Evolutionary conservation across 2,329 filamentous ascomycete genomes (phyloP).

Genomic region (Cercospora canescens): DNA sequence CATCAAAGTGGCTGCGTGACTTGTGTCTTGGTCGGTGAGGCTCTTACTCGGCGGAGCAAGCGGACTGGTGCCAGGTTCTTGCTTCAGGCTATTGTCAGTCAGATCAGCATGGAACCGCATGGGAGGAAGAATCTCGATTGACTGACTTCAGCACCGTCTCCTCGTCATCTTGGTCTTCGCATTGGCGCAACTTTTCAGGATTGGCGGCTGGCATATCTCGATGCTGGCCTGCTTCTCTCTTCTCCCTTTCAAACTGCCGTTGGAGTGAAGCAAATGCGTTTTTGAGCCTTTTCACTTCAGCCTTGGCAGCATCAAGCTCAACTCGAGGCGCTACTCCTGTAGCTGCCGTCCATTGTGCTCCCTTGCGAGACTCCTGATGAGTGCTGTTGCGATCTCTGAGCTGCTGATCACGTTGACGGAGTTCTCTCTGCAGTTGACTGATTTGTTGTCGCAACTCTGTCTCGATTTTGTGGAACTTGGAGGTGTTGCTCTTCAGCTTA

Average conservation of each 20-base stretch:
- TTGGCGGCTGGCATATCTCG: slow-evolving; percentile 9
- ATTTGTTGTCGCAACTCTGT: slow-evolving; percentile 14
- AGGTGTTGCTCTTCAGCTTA: slow-evolving; percentile 11
- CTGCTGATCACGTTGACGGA: slow-evolving; percentile 6
- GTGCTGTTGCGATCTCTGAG: neutral
- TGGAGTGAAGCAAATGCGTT: slow-evolving; percentile 13
- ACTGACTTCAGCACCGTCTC: slow-evolving; percentile 12
- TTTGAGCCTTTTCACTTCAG: slow-evolving; percentile 15
- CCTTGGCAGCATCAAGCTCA: slow-evolving; percentile 14
- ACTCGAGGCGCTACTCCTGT: slow-evolving; percentile 6
- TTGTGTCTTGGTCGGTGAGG: neutral
- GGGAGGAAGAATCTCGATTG: neutral
- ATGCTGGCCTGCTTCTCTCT: slow-evolving; percentile 11
- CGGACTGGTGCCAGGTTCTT: neutral
- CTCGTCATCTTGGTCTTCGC: slow-evolving; percentile 23
- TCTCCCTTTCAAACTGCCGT: slow-evolving; percentile 22
- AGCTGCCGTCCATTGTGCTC: slow-evolving; percentile 3
- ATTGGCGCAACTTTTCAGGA: slow-evolving; percentile 10
- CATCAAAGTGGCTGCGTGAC: neutral
- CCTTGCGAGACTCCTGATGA: neutral
- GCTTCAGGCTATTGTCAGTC: neutral
- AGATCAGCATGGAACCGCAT: neutral
- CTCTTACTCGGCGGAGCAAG: neutral
- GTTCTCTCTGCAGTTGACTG: neutral
- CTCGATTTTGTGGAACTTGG: slow-evolving; percentile 12